Evolutionary conservation across 108 stramenopile species (phyloP).

Genomic region (Cyclotella atomus): DNA sequence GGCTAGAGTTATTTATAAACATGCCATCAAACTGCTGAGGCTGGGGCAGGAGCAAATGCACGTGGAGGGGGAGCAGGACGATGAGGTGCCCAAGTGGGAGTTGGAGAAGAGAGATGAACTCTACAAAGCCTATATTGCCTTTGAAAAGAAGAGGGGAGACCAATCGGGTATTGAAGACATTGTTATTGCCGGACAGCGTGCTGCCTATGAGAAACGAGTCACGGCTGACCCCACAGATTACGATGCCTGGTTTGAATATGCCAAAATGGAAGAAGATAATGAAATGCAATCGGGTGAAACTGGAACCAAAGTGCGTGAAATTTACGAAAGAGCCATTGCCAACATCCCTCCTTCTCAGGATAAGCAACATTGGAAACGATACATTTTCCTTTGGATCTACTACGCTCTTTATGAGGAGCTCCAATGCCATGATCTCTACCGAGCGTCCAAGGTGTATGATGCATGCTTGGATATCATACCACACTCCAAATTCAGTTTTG

Average conservation of each 20-base stretch:
- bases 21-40: conserved; percentile 85
- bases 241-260: conserved; percentile 98
- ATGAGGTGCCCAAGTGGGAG: conserved; percentile 71
- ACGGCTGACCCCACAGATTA: conserved; percentile 89
- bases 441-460: conserved; percentile 89
- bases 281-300: conserved; percentile 23
- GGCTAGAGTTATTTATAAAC: conserved; percentile 96
- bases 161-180: conserved; percentile 89
- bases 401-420: conserved; percentile 97
- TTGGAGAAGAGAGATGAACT: conserved; percentile 85
- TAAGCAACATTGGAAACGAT: conserved; percentile 96
- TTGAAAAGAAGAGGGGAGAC: conserved; percentile 99
- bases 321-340: conserved; percentile 95
- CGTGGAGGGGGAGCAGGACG: conserved; percentile 43
- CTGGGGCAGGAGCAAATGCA: conserved; percentile 65
- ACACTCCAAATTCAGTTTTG: conserved; percentile 93
- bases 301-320: conserved; percentile 72
- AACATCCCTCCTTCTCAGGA: conserved; percentile 89
- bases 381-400: conserved; percentile 98
- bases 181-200: conserved; percentile 85
- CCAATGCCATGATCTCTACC: conserved; percentile 70
- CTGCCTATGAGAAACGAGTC: conserved; percentile 84
- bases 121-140: conserved; percentile 93
- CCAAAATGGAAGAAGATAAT: conserved; percentile 92
- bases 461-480: conserved; percentile 91